Evolutionary conservation across 1,139 yeast species (phyloP).

Genomic region (Pichia sp.): DNA sequence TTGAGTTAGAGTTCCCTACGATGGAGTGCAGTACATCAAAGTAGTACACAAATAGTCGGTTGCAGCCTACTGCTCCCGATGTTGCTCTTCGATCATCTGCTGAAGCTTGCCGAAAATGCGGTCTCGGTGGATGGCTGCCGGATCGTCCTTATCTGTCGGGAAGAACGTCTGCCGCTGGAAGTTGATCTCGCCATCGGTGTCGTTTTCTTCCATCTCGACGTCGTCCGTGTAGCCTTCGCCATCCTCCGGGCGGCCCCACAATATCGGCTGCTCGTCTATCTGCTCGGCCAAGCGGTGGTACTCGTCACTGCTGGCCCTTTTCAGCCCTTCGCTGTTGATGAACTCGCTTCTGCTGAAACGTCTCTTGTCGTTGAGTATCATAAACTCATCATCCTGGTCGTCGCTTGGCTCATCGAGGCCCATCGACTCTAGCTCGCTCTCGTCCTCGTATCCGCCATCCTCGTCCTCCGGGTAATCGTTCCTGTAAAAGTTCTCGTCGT

Average conservation of each 20-base stretch:
- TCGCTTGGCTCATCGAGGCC: slow-evolving; percentile 32
- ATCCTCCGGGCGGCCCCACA: slow-evolving; percentile 20
- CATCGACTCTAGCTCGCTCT: slow-evolving; percentile 22
- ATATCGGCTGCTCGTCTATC: slow-evolving; percentile 14
- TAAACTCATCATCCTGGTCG: slow-evolving; percentile 38
- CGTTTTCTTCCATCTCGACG: slow-evolving; percentile 30
- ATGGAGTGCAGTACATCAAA: too few species aligned
- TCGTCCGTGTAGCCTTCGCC: slow-evolving; percentile 24
- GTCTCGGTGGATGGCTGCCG: slow-evolving; percentile 60
- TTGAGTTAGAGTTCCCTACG: too few species aligned
- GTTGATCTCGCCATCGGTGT: slow-evolving; percentile 23
- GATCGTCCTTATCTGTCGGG: slow-evolving; percentile 51
- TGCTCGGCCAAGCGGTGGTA: slow-evolving; percentile 30
- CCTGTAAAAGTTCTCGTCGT: slow-evolving; percentile 85
- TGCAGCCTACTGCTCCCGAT: too few species aligned
- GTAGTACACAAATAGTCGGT: too few species aligned
- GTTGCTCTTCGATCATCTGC: slow-evolving; percentile 39
- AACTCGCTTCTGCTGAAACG: slow-evolving; percentile 28
- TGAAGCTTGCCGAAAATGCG: slow-evolving; percentile 54
- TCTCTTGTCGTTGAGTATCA: slow-evolving; percentile 30
- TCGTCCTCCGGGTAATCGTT: slow-evolving; percentile 96
- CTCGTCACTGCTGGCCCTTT: slow-evolving; percentile 32
- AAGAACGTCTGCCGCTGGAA: slow-evolving; percentile 48
- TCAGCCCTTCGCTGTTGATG: slow-evolving; percentile 26
- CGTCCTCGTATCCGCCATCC: slow-evolving; percentile 42